Base-by-base conservation (phyloP, 2,329 filamentous ascomycete genomes). In the Pezicula radicicola region DNA sequence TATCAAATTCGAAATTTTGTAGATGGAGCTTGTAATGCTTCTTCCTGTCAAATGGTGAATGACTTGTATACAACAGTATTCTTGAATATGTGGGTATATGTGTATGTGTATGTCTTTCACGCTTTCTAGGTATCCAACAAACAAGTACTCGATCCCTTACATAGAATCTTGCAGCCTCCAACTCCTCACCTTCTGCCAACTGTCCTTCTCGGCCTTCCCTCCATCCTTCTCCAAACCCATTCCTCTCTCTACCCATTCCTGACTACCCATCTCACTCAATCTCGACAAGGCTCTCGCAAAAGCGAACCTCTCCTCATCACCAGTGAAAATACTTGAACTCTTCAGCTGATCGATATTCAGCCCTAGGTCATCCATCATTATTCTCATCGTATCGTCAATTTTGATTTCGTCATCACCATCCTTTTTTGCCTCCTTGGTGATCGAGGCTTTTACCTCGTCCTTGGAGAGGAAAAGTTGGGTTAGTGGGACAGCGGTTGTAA, bases 281-380 rank as follows among this genome's bases (percentile, higher is more conserved):
- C 94, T 77, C 49, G 87, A 92, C 60, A 97, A 70, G 1, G 94
- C 94, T 49, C 94, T 77, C 21, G 91, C 91, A 75, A 99, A 99
- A 0, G 94, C 94, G 74, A 99, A 99, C 0, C 91, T 83, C 72
- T 99, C 94, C 74, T 99, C 94, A 53, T 97, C 94, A 39, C 94
- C 94, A 1, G 87, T 89, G 69, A 99, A 99, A 37, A 97, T 82
- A 59, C 82, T 89, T 40, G 87, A 91, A 59, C 85, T 86, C 74
- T 96, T 96, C 62, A 99, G 76, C 70, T 89, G 86, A 46, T 85
- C 79, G 74, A 94, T 92, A 62, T 88, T 92, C 73, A 91, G 81
- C 37, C 91, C 91, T 44, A 97, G 72, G 65, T 96, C 90, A 62
- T 96, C 91, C 81, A 96, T 89, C 63, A 96, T 79, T 64, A 83